phyloP scores from a whole-genome alignment of 768 basidiomycete genomes.

The Russula compacta region DNA sequence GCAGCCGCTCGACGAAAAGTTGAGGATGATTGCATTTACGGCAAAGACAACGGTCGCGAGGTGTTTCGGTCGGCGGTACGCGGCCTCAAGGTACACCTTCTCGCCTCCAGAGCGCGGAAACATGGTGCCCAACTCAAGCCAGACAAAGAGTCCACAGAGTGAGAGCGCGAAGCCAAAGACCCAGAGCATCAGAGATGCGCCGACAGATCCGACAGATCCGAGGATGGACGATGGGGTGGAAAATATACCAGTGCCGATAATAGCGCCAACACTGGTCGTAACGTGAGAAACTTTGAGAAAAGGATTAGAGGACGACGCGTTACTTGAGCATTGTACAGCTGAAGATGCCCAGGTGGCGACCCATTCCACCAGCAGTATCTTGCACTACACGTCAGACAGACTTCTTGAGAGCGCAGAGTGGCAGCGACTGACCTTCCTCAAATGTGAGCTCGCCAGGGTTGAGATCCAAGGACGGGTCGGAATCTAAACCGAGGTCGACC shows the following conservation, averaged over 20 bases:
- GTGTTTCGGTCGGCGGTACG: constrained; percentile 39
- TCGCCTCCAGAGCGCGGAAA: constrained; percentile 54
- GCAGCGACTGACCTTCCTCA: constrained; percentile 36
- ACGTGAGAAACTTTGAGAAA: neutral
- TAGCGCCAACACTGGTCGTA: constrained; percentile 39
- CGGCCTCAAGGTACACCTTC: constrained; percentile 52
- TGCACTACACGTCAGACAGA: neutral
- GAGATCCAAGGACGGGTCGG: constrained; percentile 8
- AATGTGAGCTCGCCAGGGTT: constrained; percentile 40
- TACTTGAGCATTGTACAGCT: constrained; percentile 49
- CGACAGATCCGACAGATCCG: constrained; percentile 46
- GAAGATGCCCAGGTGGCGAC: constrained; percentile 47
- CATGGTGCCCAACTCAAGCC: constrained; percentile 59
- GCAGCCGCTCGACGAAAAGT: constrained; percentile 38
- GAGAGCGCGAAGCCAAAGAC: constrained; percentile 51
- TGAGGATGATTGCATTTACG: constrained; percentile 36
- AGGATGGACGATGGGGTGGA: constrained; percentile 54
- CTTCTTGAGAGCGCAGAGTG: neutral
- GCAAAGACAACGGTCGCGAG: constrained; percentile 43
- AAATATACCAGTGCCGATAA: constrained; percentile 58
- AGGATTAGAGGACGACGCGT: neutral
- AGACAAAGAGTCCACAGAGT: constrained; percentile 51
- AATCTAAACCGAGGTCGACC: neutral
- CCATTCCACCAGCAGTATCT: constrained; percentile 49
- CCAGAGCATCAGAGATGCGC: constrained; percentile 58